These are phyloP conservation scores for Umbelopsis ramanniana DNA, from an alignment of 192 early-diverging fungal genomes.

Conservation along the genomic window DNA sequence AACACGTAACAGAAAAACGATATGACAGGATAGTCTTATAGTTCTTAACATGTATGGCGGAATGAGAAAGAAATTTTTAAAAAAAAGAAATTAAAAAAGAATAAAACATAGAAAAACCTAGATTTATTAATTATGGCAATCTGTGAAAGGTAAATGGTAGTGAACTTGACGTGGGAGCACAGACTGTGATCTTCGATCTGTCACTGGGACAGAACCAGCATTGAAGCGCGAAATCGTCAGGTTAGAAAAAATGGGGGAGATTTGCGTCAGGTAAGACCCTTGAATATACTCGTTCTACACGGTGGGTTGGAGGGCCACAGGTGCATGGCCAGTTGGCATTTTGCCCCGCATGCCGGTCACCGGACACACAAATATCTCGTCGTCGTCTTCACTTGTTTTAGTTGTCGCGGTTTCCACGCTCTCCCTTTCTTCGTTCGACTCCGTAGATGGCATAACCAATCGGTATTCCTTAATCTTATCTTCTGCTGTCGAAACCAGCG, in stretches of 20 bases:
- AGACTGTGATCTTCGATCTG: conserved; percentile 21
- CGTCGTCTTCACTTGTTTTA: neutral
- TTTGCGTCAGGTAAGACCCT: conserved; percentile 1
- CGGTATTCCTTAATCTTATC: neutral
- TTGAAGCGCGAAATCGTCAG: conserved; percentile 1
- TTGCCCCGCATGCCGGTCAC: conserved; percentile 24
- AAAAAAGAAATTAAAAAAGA: neutral
- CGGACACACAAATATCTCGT: conserved; percentile 28
- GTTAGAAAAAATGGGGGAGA: neutral
- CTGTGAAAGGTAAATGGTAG: neutral
- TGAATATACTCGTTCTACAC: neutral
- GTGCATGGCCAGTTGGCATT: neutral
- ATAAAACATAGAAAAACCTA: neutral
- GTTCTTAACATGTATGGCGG: neutral
- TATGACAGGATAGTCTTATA: neutral
- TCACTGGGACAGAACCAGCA: neutral
- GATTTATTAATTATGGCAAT: neutral
- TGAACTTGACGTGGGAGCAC: conserved; percentile 8
- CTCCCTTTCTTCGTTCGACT: neutral
- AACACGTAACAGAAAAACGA: neutral
- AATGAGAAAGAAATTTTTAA: neutral
- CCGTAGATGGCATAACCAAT: neutral
- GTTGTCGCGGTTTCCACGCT: neutral
- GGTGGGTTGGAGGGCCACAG: neutral
- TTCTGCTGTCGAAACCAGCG: neutral